These are phyloP conservation scores for Penicillium olsonii DNA, from an alignment of 2,329 filamentous ascomycete species.

Conservation along the genomic window DNA sequence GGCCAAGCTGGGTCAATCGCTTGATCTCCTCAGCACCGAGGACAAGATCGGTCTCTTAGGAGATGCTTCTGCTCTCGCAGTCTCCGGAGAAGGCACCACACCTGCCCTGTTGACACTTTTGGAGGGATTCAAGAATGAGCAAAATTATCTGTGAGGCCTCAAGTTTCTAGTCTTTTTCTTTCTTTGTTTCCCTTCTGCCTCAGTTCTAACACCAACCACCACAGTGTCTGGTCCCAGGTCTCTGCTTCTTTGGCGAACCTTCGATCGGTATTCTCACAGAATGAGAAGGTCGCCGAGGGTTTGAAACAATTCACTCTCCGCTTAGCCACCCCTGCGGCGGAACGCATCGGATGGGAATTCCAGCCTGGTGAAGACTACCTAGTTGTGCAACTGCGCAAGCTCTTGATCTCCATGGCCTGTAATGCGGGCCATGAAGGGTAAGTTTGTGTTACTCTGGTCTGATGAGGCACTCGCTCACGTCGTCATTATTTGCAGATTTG, in stretches of 20 bases:
- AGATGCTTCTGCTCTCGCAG: slow-evolving; percentile 84
- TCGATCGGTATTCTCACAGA: slow-evolving; percentile 80
- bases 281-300: slow-evolving; percentile 69
- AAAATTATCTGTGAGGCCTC: slow-evolving; percentile 69
- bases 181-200: background rate
- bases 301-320: slow-evolving; percentile 78
- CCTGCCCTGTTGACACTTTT: slow-evolving; percentile 79
- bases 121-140: slow-evolving; percentile 79
- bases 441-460: slow-evolving; percentile 32
- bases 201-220: slow-evolving; percentile 18
- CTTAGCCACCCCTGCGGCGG: slow-evolving; percentile 72
- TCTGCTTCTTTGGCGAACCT: slow-evolving; percentile 73
- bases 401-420: slow-evolving; percentile 75
- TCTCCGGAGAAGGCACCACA: slow-evolving; percentile 82
- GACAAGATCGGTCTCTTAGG: slow-evolving; percentile 93
- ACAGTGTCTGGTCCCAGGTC: slow-evolving; percentile 79
- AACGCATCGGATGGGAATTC: slow-evolving; percentile 84
- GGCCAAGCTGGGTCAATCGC: slow-evolving; percentile 74
- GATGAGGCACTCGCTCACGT: background rate
- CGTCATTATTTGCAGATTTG: slow-evolving; percentile 52
- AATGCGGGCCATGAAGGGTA: slow-evolving; percentile 73
- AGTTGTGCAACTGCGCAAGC: slow-evolving; percentile 76
- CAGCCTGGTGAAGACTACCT: slow-evolving; percentile 77
- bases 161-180: background rate
- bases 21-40: slow-evolving; percentile 73